Base-by-base conservation (phyloP, 1,284 basidiomycete genomes). In the Termitomyces sp. region DNA sequence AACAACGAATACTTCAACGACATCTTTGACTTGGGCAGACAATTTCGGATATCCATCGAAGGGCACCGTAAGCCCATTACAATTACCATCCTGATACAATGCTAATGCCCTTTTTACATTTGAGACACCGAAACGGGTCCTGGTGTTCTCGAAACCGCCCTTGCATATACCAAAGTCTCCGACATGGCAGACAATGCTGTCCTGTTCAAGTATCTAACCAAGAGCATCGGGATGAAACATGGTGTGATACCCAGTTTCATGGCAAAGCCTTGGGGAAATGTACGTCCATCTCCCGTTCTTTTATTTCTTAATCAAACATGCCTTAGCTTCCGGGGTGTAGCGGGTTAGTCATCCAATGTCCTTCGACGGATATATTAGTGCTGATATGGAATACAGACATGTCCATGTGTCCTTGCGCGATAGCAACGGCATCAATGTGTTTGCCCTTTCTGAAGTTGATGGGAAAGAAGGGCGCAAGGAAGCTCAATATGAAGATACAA, bases 81-180 rank as follows among this genome's bases (percentile, higher is more conserved):
- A 16, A 49, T 31, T 11, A 4, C 35, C 24, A 5, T 50, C 16
- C n/a, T 44, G 26, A 33, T 13, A 7, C 16, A 16, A 35, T 2
- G 8, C 51, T 48, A 46, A 54, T 28, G 30, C 5, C 5, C 19
- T 16, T 24, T 41, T 34, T 5, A 19, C 26, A 19, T 3, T 19
- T 28, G 57, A 93, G 93, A 98, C 66, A 97, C 96, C 30, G 95
- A 98, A 71, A 97, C 95, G 0, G 95, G 94, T 1, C 92, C 93
- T 4, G 88, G 88, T 35, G 95, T 99, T 1, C 87, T 89, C 55
- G 96, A 99, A 68, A 95, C 95, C 2, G 96, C 96, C 0, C 76
- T 99, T 31, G 91, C 91, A 10, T 98, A 97, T 65, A 93, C 90
- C 1, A 80, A 84, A 26, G 88, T 89, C 0, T 66, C 81, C 13